These are phyloP conservation scores for Ceraceosorus guamensis DNA, from an alignment of 1,284 basidiomycete species.

Conservation along the genomic window DNA sequence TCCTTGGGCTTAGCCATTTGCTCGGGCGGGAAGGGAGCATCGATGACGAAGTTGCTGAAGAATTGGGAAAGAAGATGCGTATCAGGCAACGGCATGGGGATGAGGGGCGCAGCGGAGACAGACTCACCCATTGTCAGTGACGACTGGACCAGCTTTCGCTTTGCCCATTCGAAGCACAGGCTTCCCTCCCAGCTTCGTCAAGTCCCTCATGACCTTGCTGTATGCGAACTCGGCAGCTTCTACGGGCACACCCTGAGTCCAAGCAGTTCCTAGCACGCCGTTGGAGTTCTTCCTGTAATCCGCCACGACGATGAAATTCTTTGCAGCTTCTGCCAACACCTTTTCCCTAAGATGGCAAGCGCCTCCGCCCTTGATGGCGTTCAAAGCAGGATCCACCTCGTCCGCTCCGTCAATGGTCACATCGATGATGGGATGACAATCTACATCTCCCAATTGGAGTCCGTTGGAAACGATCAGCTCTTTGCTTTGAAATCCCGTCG, in stretches of 20 bases:
- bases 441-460: conserved; percentile 77
- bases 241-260: conserved; percentile 80
- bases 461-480: conserved; percentile 76
- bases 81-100: background rate
- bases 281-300: conserved; percentile 80
- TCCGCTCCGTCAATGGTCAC: conserved; percentile 97
- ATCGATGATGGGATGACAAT: conserved; percentile 67
- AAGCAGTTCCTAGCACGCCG: conserved; percentile 71
- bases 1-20: conserved; percentile 36
- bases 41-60: conserved; percentile 38
- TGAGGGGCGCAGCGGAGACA: conserved; percentile 37
- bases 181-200: conserved; percentile 35
- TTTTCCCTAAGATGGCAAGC: conserved; percentile 96
- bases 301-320: conserved; percentile 79
- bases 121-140: conserved; percentile 68
- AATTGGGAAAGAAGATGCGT: background rate
- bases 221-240: conserved; percentile 97
- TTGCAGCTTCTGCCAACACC: conserved; percentile 87
- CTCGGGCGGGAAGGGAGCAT: conserved; percentile 37
- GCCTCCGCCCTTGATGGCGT: conserved; percentile 96
- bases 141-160: conserved; percentile 80
- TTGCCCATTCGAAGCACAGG: conserved; percentile 41
- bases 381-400: conserved; percentile 79
- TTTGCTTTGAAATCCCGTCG: conserved; percentile 81
- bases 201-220: conserved; percentile 57